Base-by-base conservation (phyloP, 2,329 filamentous ascomycete species). In the Ceratocystis eucalypticola region DNA sequence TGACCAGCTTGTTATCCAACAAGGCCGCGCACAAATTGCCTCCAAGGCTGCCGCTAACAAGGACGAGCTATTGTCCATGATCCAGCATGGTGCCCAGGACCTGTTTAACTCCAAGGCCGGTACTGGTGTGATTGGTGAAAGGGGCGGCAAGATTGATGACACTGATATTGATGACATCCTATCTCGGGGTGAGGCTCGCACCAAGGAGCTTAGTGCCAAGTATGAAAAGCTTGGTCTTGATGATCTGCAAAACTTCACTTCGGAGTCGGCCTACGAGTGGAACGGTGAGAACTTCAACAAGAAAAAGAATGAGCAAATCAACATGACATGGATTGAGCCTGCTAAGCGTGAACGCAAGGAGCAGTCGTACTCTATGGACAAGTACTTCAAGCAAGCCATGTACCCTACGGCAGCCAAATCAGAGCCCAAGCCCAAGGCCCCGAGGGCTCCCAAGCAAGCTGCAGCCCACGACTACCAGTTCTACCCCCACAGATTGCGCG, bases 331-430 rank as follows among this genome's bases (percentile, higher is more conserved):
- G 95, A 99, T 99, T 78, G 96, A 99, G 72, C 95, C 94, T 1
- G 87, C 93, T 17, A 99, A 99, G 80, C 92, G 94, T 76, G 95
- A 99, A 78, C 89, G 94, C 72, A 99, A 97, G 76, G 93, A 97
- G 73, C 91, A 96, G 74, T 91, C 91, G 4, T 99, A 99, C 75
- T 96, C 93, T 0, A 96, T 99, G 79, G 95, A 99, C 75, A 96
- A 96, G 76, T 99, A 99, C 78, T 99, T 97, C 77, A 88, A 93
- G 70, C 87, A 95, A 72, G 90, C 91, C 8, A 83, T 99, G 73
- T 88, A 89, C 71, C 81, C 81, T 10, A 82, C 84, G 45, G 64
- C 67, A 5, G 94, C 89, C 86, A 91, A 75, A 85, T 87, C 90
- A 48, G 91, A 96, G 69, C 83, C 89, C 30, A 96, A 96, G 75